Evolutionary conservation across 495 filamentous ascomycete species (phyloP).

Genomic region (Trichoderma gamsii): DNA sequence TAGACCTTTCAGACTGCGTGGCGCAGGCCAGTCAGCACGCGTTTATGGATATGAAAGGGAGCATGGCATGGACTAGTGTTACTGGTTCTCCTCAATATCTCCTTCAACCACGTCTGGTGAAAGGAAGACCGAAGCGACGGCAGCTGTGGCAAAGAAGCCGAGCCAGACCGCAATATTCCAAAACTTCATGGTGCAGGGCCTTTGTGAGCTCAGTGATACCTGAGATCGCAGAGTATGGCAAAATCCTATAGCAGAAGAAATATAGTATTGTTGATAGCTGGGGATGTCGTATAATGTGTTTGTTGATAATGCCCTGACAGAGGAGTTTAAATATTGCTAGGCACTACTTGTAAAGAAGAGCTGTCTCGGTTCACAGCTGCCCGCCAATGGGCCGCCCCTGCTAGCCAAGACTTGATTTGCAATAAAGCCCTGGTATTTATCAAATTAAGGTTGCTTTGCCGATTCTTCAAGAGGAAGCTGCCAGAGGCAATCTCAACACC

Average conservation of each 20-base stretch:
- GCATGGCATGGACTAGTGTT: neutral
- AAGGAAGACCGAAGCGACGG: neutral
- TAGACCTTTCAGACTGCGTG: neutral
- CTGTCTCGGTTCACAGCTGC: neutral
- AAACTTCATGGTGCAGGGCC: slow-evolving; percentile 4
- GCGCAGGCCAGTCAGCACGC: neutral
- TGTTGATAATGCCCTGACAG: too few species aligned
- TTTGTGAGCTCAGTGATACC: neutral
- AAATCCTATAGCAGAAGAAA: neutral
- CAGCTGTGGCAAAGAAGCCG: neutral
- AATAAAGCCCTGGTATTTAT: neutral
- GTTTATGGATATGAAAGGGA: too few species aligned
- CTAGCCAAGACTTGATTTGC: neutral
- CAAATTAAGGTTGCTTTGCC: neutral
- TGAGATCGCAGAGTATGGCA: neutral
- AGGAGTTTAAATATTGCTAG: too few species aligned
- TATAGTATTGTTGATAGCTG: neutral
- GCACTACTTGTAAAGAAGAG: neutral
- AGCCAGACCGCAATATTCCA: neutral
- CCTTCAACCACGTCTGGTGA: slow-evolving; percentile 1
- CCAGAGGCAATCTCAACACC: neutral
- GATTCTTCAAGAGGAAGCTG: neutral
- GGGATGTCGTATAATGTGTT: too few species aligned
- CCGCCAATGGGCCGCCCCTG: neutral
- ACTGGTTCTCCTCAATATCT: slow-evolving; percentile 10